Base-by-base conservation (phyloP, 2,329 filamentous ascomycete genomes). In the Thermoascus crustaceus region DNA sequence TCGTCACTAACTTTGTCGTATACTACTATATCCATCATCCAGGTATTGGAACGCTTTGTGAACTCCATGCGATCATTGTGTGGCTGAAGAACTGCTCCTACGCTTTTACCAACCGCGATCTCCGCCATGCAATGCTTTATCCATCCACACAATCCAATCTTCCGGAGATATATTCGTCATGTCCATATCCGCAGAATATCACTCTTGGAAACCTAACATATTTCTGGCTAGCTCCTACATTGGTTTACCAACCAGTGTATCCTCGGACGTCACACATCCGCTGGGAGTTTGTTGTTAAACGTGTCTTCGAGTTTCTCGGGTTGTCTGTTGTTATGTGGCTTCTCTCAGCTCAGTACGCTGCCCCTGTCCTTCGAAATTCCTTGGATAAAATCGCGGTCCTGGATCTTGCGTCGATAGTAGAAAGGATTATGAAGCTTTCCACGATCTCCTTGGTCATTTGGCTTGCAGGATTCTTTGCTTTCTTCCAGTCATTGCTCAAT, bases 61-160 rank as follows among this genome's bases (percentile, higher is more conserved):
- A 96, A 61, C 65, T 94, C 41, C 91, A 98, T 57, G 87, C 88
- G 44, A 80, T 96, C 51, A 84, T 96, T 37, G 88, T 96, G 33
- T 95, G 88, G 81, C 75, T 98, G 52, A 98, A 98, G 68, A 88
- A 84, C 20, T 85, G 86, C 45, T 95, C 88, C 0, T 98, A 96
- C 56, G 91, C 89, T 16, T 84, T 96, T 52, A 96, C 91, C 17
- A 98, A 98, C 61, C 80, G 91, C 45, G 91, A 98, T 57, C 75
- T 98, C 21, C 83, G 91, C 25, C 86, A 94, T 56, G 86, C 89
- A 11, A 85, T 86, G 56, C 73, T 96, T 14, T 84, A 93, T 53
- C 84, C 86, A 36, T 78, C 82, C 39, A 53, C 58, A 7, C 73
- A 80, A 33, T 75, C 78, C 30, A 72, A 76, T 16, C 68, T 95